Conservation (phyloP, 1,284 basidiomycete genomes). For the Phlebopus sp. region DNA sequence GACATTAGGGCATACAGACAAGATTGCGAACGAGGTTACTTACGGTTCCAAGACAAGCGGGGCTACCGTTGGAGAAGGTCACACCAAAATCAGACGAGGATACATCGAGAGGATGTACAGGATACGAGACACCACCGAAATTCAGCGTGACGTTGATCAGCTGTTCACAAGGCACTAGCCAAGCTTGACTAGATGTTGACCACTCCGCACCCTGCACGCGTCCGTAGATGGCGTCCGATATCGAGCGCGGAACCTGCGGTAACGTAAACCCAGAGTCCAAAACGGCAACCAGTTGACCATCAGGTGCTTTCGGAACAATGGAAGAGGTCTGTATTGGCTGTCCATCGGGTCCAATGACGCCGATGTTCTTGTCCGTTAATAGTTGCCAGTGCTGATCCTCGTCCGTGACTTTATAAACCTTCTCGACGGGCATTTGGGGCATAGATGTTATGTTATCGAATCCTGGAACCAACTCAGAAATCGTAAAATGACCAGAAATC, state of each 20-base stretch:
- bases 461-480: conserved; percentile 49
- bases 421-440: conserved; percentile 66
- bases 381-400: conserved; percentile 78
- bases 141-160: conserved; percentile 66
- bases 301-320: conserved; percentile 63
- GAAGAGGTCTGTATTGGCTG: conserved; percentile 56
- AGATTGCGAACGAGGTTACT: conserved; percentile 26
- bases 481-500: conserved; percentile 49
- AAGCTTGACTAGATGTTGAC: conserved; percentile 53
- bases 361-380: conserved; percentile 55
- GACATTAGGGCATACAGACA: conserved; percentile 5
- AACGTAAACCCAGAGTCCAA: conserved; percentile 73
- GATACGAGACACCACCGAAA: conserved; percentile 65
- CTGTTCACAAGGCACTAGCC: conserved; percentile 74
- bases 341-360: conserved; percentile 72
- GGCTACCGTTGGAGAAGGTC: conserved; percentile 52
- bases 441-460: conserved; percentile 60
- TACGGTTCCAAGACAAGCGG: conserved; percentile 67
- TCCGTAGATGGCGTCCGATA: conserved; percentile 78
- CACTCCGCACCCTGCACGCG: conserved; percentile 73
- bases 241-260: conserved; percentile 66
- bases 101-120: conserved; percentile 70
- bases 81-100: conserved; percentile 64
- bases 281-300: conserved; percentile 65
- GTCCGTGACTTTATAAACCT: conserved; percentile 38